Base-by-base conservation (phyloP, 371 early-diverging fungal species). In the Circinella umbellata region DNA sequence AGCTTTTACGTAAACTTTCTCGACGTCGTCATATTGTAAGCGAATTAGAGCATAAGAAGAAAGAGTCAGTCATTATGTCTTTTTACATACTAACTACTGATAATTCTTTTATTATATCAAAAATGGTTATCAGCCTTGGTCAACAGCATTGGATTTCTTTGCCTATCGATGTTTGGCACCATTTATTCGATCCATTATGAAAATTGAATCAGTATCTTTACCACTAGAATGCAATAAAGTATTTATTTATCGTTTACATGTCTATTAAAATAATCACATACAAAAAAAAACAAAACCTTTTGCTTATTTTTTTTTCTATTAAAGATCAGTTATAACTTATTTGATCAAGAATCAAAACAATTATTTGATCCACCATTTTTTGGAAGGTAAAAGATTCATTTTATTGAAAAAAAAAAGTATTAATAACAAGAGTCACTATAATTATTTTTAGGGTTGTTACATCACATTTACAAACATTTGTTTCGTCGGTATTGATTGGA, bases 181-280 rank as follows among this genome's bases (percentile, higher is more conserved):
- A 0, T 88, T 88, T 80, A 84, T 88, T 5, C 81, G 79, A 47
- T 81, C 85, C 20, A 78, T 88, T 10, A 88, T 86, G 89, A 83
- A 85, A 34, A 76, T 87, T 63, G 89, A 88, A 47, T 86, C 89
- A 2, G 87, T 87, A 2, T 87, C 86, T 13, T 73, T 88, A 63
- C 87, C 89, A 7, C 70, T 78, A 8, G 88, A 88, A 39, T 86
- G 84, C 36, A 72, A 79, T 37, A 88, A 86, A 78, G 86, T 86
- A 78, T 4, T 37, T 42, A 42, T 6, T 15, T 35, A 11, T 18
- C 15, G n/a, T 65, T n/a, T 37, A 36, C 15, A n/a, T 39, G 13
- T 68, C 17, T 37, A 39, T 27, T 37, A 42, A 42, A 9, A 11
- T n/a, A 42, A 42, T 42, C 11, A 42, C 11, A 1, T 42, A 42